Evolutionary conservation across 2,329 filamentous ascomycete species (phyloP).

Genomic region (Paraphoma sp.): DNA sequence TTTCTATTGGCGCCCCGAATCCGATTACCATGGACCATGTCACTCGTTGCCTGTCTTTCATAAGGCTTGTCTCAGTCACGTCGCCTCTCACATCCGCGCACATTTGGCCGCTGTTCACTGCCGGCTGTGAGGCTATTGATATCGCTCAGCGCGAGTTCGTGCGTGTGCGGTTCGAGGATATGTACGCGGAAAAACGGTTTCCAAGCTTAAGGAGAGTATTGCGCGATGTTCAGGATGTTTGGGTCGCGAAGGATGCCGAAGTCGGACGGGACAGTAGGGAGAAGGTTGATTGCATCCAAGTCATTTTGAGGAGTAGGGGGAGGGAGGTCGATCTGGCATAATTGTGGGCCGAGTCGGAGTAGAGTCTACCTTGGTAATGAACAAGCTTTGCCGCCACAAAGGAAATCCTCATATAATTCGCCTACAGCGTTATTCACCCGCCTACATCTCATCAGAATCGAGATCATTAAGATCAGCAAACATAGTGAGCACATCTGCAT

Average conservation of each 20-base stretch:
- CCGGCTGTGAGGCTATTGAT: slow-evolving; percentile 37
- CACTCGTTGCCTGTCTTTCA: slow-evolving; percentile 25
- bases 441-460: background rate
- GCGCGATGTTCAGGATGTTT: slow-evolving; percentile 39
- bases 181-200: slow-evolving; percentile 33
- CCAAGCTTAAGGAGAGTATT: slow-evolving; percentile 32
- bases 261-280: slow-evolving; percentile 31
- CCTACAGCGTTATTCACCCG: background rate
- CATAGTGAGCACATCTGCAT: no score
- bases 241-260: slow-evolving; percentile 33
- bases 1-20: slow-evolving; percentile 38
- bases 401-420: no score
- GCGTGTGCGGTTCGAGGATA: slow-evolving; percentile 27
- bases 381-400: no score
- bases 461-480: background rate
- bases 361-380: background rate
- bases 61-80: slow-evolving; percentile 19
- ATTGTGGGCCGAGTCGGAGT: background rate
- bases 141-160: slow-evolving; percentile 31
- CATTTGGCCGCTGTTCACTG: slow-evolving; percentile 42
- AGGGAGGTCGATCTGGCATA: slow-evolving; percentile 39
- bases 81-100: slow-evolving; percentile 37
- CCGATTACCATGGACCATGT: slow-evolving; percentile 38
- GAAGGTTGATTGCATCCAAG: slow-evolving; percentile 42
- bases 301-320: slow-evolving; percentile 31